Evolutionary conservation across 345 rosid genomes (phyloP).

Genomic region (Balakata baccata): DNA sequence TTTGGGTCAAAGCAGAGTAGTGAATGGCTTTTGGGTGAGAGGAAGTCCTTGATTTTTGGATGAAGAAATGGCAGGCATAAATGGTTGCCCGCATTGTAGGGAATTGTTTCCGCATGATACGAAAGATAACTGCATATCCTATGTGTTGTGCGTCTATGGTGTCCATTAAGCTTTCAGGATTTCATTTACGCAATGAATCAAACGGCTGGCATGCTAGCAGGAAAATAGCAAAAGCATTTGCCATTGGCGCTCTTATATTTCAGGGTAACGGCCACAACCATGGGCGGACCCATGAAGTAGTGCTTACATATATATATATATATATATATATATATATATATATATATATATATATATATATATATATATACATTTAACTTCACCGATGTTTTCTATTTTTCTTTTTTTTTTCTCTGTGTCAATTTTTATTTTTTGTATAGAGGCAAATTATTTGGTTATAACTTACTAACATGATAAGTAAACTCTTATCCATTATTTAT

Average conservation of each 20-base stretch:
- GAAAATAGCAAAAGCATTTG: not conserved
- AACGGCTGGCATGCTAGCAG: not conserved
- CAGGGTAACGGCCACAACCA: not conserved
- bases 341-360: no score
- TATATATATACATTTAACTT: no score
- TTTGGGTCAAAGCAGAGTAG: conserved; percentile 18
- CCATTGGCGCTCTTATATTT: not conserved
- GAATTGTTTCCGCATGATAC: not conserved
- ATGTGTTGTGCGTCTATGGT: not conserved
- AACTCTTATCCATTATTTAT: no score
- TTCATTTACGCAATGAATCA: not conserved
- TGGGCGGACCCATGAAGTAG: no score
- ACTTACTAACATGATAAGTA: no score
- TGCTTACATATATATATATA: no score
- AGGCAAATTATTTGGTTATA: no score
- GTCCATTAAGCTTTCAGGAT: not conserved
- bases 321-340: no score
- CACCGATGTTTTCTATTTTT: no score
- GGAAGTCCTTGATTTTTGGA: conserved; percentile 44
- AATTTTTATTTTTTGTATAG: no score
- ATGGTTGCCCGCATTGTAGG: conserved; percentile 34
- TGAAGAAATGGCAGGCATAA: conserved; percentile 45
- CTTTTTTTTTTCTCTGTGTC: no score
- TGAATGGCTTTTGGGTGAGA: conserved; percentile 27
- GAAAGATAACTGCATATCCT: not conserved